These are phyloP conservation scores for Torulaspora franciscae DNA, from an alignment of 805 yeast species.

Conservation along the genomic window DNA sequence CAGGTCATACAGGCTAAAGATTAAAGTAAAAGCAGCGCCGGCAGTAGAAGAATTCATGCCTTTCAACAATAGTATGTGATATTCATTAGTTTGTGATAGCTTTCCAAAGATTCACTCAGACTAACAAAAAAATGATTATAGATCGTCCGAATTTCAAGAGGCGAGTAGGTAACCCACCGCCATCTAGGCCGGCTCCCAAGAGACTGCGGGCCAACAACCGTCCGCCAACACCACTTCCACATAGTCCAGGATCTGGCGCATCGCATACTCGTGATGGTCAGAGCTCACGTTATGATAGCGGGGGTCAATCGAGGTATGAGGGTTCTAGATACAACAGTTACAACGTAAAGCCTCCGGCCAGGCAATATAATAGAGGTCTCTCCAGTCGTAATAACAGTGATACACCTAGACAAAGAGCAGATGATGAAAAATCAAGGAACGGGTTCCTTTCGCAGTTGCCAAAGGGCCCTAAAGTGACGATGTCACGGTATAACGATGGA, in stretches of 20 bases:
- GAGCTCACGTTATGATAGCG: slow-evolving; percentile 9
- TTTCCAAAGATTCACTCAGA: neutral
- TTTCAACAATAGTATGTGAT: slow-evolving; percentile 14
- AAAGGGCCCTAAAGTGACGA: slow-evolving; percentile 24
- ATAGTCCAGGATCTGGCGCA: slow-evolving; percentile 5
- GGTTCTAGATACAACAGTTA: slow-evolving; percentile 18
- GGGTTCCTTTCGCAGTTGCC: slow-evolving; percentile 23
- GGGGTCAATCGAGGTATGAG: slow-evolving; percentile 18
- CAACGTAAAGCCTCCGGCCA: neutral
- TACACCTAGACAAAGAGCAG: neutral
- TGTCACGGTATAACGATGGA: slow-evolving; percentile 15
- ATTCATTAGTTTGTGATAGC: neutral
- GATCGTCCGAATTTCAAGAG: slow-evolving; percentile 16
- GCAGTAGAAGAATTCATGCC: slow-evolving; percentile 8
- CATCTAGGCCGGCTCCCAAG: slow-evolving; percentile 17
- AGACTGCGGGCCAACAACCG: slow-evolving; percentile 16
- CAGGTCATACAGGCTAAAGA: neutral
- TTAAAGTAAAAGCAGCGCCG: neutral
- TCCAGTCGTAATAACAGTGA: neutral
- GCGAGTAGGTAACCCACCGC: slow-evolving; percentile 19
- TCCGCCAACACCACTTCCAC: slow-evolving; percentile 13
- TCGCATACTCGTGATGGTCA: slow-evolving; percentile 6
- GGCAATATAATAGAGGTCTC: neutral
- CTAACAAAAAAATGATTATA: slow-evolving; percentile 8
- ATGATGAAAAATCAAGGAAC: slow-evolving; percentile 3